Percentiles rank a stretch among this genome's conserved stretches.
phyloP scores from a whole-genome alignment of 495 filamentous ascomycete species.

The Penicillium argentinense region DNA sequence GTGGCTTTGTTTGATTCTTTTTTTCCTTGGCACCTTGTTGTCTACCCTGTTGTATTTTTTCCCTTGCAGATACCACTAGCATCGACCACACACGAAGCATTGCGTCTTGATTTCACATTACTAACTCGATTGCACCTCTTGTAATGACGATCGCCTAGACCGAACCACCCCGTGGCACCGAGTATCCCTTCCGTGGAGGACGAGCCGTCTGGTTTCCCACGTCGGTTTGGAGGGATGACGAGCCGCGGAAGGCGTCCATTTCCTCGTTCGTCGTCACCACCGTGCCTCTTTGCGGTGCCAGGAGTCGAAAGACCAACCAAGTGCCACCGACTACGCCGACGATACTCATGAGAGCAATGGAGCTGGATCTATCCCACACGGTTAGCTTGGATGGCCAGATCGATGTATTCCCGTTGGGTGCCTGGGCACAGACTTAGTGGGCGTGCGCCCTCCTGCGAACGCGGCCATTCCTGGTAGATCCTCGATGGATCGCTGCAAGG shows the following conservation, averaged over 20 bases:
- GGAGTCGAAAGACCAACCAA: constrained; percentile 13
- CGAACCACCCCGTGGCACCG: background rate
- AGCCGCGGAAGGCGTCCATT: constrained; percentile 8
- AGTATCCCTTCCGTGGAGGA: constrained; percentile 1
- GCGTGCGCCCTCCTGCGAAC: background rate
- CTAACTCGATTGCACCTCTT: background rate
- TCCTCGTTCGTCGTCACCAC: constrained; percentile 12
- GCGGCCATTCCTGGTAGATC: constrained; percentile 5
- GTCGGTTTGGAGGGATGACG: constrained; percentile 7
- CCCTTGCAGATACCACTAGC: constrained; percentile 3
- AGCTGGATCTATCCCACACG: constrained; percentile 9
- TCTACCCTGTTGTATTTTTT: background rate
- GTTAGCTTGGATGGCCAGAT: background rate
- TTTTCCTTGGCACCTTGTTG: no score
- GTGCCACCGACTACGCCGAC: constrained; percentile 20
- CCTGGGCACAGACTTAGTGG: constrained; percentile 1
- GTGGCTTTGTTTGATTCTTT: no score
- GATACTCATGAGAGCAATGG: constrained; percentile 18
- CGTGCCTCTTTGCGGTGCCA: constrained; percentile 11
- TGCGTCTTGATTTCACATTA: background rate
- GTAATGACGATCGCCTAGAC: background rate
- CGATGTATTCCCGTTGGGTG: background rate
- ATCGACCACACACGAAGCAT: background rate
- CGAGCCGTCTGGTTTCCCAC: constrained; percentile 7
- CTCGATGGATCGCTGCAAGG: no score